Percentiles rank a stretch among this genome's conserved stretches.
These are phyloP conservation scores for Pestalotiopsis fici DNA, from an alignment of 2,329 filamentous ascomycete genomes.

Conservation along the genomic window DNA sequence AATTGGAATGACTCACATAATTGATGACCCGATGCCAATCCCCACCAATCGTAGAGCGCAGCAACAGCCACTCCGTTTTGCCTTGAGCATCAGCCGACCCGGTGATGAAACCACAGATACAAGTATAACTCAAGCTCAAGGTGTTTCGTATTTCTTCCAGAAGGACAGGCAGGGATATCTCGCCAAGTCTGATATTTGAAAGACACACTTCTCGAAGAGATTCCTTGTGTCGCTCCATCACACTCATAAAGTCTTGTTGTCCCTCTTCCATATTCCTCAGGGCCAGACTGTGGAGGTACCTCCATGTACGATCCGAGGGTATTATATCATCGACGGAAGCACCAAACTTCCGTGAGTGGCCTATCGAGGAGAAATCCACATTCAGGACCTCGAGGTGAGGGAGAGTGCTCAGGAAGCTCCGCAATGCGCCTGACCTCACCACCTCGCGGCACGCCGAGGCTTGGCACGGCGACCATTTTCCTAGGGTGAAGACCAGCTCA, in stretches of 20 bases:
- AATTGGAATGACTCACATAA: not conserved
- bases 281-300: constrained; percentile 19
- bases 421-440: not conserved
- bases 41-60: no score
- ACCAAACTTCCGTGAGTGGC: not conserved
- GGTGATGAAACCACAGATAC: constrained; percentile 20
- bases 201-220: constrained; percentile 25
- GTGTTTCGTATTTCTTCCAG: constrained; percentile 24
- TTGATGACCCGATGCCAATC: not conserved
- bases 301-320: constrained; percentile 21
- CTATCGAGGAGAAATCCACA: constrained; percentile 18
- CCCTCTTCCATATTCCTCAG: constrained; percentile 22
- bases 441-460: constrained; percentile 4
- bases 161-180: constrained; percentile 25
- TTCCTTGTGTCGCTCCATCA: constrained; percentile 22
- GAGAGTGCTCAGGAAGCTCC: constrained; percentile 21
- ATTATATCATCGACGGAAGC: constrained; percentile 3
- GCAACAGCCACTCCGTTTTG: not conserved
- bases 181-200: constrained; percentile 19
- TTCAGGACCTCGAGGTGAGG: constrained; percentile 20
- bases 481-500: constrained; percentile 15
- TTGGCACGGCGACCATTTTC: constrained; percentile 17
- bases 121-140: constrained; percentile 20
- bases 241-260: constrained; percentile 21
- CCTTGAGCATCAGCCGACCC: not conserved